Evolutionary conservation across 352 stramenopile genomes (phyloP), one percentile per base, ranked within the genome.

Genomic region (Phytophthora palmivora): DNA sequence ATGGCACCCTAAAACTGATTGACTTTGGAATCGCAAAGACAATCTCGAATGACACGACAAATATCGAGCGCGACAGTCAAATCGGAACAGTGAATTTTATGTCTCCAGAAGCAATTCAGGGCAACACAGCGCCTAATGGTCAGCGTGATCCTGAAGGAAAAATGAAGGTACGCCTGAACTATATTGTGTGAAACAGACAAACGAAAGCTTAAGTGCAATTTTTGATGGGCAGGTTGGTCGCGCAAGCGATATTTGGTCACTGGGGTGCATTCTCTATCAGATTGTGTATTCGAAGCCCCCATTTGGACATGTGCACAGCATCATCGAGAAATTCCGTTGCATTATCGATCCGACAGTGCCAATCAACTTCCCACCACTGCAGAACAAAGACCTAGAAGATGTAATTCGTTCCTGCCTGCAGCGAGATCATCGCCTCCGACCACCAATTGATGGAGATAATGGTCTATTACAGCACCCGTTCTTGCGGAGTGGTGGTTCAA

Each of bases 1-100:
- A 97, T 42, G 96, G 96, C 16, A 82, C 84, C 1, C 80, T 99
- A 16, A 99, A 99, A 67, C 78, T 99, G 0, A 99, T 99, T 55
- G 97, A 99, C 71, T 99, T 99, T 68, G 97, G 97, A 30, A 99
- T 99, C 55, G 97, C 97, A 6, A 98, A 98, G 57, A 92, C 94
- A n/a, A 99, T 99, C 63, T 97, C 83, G 26, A 97, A 98, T 58
- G 96, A 99, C 61, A 98, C 96, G 45, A 98, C 95, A 1, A 99
- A 98, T 72, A 97, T 99, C 54, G 94, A 98, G 61, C 81, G 95
- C 38, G 96, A 99, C 60, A 98, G 81, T 56, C 93, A 98, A 53
- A 95, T 98, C 63, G 96, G 96, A 22, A 99, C 96, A 0, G 81
- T 98, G 12, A 98, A 98, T 73, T 99, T 97, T 67, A 99, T 99